Evolutionary conservation across 805 yeast species (phyloP).

Genomic region (Clavispora carvajalis): DNA sequence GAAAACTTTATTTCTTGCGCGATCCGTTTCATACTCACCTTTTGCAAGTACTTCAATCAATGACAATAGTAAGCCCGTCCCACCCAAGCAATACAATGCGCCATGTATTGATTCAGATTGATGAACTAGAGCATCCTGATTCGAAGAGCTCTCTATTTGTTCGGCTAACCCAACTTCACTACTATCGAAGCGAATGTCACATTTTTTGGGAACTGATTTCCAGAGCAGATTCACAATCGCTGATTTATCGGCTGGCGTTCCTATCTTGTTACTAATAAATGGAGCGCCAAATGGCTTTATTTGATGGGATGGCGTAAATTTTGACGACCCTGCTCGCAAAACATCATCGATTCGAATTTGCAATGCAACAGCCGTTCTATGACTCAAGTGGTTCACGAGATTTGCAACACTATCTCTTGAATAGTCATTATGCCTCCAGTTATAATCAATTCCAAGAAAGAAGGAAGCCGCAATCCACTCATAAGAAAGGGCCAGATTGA

Average conservation of each 20-base stretch:
- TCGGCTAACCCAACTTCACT: constrained; percentile 10
- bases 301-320: not conserved
- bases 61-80: constrained; percentile 42
- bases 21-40: constrained; percentile 14
- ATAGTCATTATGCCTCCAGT: constrained; percentile 42
- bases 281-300: not conserved
- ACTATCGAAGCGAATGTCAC: constrained; percentile 12
- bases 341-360: constrained; percentile 30
- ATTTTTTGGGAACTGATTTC: constrained; percentile 3
- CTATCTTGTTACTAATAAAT: not conserved
- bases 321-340: not conserved
- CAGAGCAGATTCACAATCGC: constrained; percentile 2
- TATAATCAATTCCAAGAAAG: constrained; percentile 40
- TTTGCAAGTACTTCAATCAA: constrained; percentile 42
- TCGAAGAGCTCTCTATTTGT: constrained; percentile 4
- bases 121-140: constrained; percentile 16
- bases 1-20: constrained; percentile 21
- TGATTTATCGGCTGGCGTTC: not conserved
- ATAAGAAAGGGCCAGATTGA: constrained; percentile 30
- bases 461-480: constrained; percentile 52
- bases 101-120: constrained; percentile 22
- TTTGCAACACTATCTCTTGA: constrained; percentile 32
- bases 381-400: constrained; percentile 36
- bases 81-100: constrained; percentile 45
- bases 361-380: constrained; percentile 30